Evolutionary conservation across 805 yeast genomes (phyloP), one percentile per base, ranked within the genome.

Genomic region (Cyberlindnera mrakii): DNA sequence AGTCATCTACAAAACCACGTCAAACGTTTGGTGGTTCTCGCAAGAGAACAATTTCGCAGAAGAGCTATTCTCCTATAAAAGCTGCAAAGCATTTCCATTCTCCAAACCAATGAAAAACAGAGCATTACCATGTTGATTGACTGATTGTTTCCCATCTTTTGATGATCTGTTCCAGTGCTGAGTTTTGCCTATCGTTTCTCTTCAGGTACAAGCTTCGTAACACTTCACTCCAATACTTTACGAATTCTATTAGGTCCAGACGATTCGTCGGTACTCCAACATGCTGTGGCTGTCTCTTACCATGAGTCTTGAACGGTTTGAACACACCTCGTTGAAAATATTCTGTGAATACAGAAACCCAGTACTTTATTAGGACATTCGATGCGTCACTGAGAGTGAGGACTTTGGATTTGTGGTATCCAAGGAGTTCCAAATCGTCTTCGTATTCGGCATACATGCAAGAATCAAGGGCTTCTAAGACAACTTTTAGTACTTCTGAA

Each of bases 311-410:
- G 46, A 51, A 44, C 37, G 63, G 49, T 40, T 44, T 45, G 48
- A 51, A 34, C 29, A 53, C 27, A 3, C 48, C 34, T 5, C 40
- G 37, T 9, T 47, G 41, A 44, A 82, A 75, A 44, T 71, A 74
- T 3, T 66, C 75, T 4, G 72, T 58, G 54, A 85, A 85, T 1
- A 77, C 82, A 1, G 88, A 70, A 1, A 77, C 55, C 73, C 80
- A 72, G 52, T 67, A 77, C 49, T 74, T 57, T 7, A 63, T 60
- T 13, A 85, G 55, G 5, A 65, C 59, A 1, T 59, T 50, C 2
- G 74, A 59, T 18, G 78, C 70, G 43, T 72, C 78, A 3, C 34
- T 39, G n/a, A 83, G 50, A 8, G 64, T 59, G 0, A 32, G 33
- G 2, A 75, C 48, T 3, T 53, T 30, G 14, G 60, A 49, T 10